Conservation (phyloP, 1,284 basidiomycete species). For the Ustilago xerochloae region DNA sequence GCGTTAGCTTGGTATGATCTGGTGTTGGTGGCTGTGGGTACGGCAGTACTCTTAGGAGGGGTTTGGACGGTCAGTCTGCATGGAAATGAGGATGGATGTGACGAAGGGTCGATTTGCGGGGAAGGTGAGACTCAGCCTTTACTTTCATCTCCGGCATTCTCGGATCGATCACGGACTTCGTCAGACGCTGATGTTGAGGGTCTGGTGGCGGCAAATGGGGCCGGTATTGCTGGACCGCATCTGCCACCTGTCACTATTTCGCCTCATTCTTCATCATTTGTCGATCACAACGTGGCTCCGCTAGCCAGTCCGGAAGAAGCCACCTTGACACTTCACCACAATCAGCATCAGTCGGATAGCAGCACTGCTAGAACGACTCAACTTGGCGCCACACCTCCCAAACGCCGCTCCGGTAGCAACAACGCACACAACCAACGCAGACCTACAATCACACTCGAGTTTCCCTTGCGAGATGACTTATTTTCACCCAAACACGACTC, state of each 20-base stretch:
- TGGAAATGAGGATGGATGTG: constrained; percentile 23
- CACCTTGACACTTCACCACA: constrained; percentile 17
- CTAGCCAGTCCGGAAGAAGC: constrained; percentile 32
- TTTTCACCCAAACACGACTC: constrained; percentile 34
- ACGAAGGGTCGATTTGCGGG: constrained; percentile 13
- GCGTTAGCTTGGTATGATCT: constrained; percentile 79
- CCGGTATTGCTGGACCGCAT: constrained; percentile 54
- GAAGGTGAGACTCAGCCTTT: constrained; percentile 21
- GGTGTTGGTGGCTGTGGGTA: constrained; percentile 81
- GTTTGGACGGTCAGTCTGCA: constrained; percentile 82
- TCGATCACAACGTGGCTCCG: constrained; percentile 29
- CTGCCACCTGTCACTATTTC: constrained; percentile 37
- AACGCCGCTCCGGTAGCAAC: constrained; percentile 13
- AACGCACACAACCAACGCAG: constrained; percentile 11
- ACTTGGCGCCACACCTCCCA: constrained; percentile 8
- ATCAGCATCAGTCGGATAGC: constrained; percentile 1
- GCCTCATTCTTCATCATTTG: constrained; percentile 24
- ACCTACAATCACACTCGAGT: constrained; percentile 54
- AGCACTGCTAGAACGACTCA: constrained; percentile 2
- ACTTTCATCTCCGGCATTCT: constrained; percentile 10
- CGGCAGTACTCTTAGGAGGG: constrained; percentile 81
- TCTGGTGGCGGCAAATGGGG: constrained; percentile 45
- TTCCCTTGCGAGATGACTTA: constrained; percentile 37
- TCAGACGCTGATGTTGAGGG: constrained; percentile 24
- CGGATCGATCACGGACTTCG: constrained; percentile 4